Conservation (phyloP, 169 alveolate species). For the Miamiensis avidus region DNA sequence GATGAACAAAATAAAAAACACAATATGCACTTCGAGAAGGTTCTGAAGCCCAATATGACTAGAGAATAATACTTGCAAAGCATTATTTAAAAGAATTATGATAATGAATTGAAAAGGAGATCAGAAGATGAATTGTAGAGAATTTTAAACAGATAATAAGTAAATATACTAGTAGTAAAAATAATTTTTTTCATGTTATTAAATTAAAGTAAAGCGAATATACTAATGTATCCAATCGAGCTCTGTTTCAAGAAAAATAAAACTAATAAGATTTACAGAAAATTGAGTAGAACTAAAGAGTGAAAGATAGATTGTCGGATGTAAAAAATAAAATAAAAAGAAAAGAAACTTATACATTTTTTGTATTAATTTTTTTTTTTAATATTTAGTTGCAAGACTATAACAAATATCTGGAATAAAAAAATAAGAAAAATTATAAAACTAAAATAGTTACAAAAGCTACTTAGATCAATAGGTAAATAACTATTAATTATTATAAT, state of each 20-base stretch:
- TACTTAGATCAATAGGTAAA: neutral
- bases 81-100: neutral
- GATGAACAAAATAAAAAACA: constrained; percentile 6
- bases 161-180: no score
- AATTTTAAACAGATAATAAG: neutral
- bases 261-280: constrained; percentile 3
- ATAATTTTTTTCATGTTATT: no score
- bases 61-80: no score
- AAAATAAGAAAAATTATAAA: constrained; percentile 13
- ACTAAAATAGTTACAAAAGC: constrained; percentile 6
- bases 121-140: constrained; percentile 4
- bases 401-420: constrained; percentile 7
- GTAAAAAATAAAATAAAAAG: neutral
- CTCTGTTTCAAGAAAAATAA: neutral
- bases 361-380: neutral
- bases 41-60: neutral
- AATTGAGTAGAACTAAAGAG: neutral
- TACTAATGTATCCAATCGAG: no score
- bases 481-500: no score
- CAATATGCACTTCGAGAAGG: constrained; percentile 7
- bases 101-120: constrained; percentile 2
- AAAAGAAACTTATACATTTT: neutral
- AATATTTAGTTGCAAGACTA: neutral
- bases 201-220: no score
- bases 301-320: constrained; percentile 11